Conservation (phyloP, 2,329 filamentous ascomycete genomes). For the Cladophialophora carrionii region DNA sequence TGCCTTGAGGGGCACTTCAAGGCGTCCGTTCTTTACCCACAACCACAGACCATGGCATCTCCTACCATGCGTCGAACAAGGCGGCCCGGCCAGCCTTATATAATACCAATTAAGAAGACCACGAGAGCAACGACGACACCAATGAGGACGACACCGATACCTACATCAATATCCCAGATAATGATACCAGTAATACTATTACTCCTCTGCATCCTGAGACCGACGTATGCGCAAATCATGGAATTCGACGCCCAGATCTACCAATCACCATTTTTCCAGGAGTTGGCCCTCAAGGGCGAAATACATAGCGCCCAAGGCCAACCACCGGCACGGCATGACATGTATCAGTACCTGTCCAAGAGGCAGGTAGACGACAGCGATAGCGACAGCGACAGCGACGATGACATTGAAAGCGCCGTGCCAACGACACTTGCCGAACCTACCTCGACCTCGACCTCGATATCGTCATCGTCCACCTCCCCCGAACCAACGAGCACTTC, state of each 20-base stretch:
- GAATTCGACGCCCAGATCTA: conserved; percentile 20
- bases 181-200: conserved; percentile 31
- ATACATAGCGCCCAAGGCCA: conserved; percentile 35
- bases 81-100: conserved; percentile 22
- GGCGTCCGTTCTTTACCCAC: conserved; percentile 20
- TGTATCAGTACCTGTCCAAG: conserved; percentile 22
- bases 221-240: conserved; percentile 20
- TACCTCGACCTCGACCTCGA: neutral
- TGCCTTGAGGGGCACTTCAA: conserved; percentile 7
- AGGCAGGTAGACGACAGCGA: conserved; percentile 20
- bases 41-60: conserved; percentile 4
- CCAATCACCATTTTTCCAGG: conserved; percentile 24
- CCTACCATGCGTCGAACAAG: conserved; percentile 39
- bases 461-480: neutral
- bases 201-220: conserved; percentile 22
- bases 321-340: conserved; percentile 18
- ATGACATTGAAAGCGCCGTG: conserved; percentile 7
- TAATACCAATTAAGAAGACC: neutral
- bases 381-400: conserved; percentile 1
- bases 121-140: neutral
- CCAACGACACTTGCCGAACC: conserved; percentile 18
- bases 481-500: conserved; percentile 12
- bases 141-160: neutral
- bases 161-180: neutral
- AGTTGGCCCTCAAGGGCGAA: conserved; percentile 29